Conservation (phyloP, 805 yeast species). For the Kodamaea neixiangensis region DNA sequence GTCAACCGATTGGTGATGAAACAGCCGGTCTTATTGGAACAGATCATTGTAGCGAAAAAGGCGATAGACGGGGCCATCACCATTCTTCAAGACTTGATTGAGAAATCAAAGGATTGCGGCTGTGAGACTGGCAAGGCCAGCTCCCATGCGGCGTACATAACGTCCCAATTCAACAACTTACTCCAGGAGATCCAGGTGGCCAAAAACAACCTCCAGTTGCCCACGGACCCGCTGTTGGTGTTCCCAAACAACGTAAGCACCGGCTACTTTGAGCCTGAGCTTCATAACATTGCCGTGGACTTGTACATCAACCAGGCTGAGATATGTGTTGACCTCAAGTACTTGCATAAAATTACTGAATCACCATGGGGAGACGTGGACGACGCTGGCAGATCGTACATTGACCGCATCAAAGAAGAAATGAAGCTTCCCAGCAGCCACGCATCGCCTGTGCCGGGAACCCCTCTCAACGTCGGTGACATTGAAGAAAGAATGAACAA, state of each 20-base stretch:
- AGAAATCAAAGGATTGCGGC: neutral
- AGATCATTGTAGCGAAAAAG: conserved; percentile 48
- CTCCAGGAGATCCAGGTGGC: conserved; percentile 24
- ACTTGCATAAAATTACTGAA: conserved; percentile 42
- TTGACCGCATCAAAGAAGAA: conserved; percentile 58
- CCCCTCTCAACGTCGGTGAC: conserved; percentile 26
- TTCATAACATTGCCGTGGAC: conserved; percentile 51
- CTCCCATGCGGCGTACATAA: neutral
- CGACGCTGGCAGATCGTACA: conserved; percentile 44
- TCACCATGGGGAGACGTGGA: conserved; percentile 66
- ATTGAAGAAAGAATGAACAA: conserved; percentile 21
- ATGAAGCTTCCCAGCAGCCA: conserved; percentile 39
- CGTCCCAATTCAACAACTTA: conserved; percentile 3
- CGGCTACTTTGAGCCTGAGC: conserved; percentile 48
- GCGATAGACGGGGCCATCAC: conserved; percentile 23
- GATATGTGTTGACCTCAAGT: conserved; percentile 29
- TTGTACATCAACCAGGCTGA: conserved; percentile 63
- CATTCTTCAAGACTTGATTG: conserved; percentile 12
- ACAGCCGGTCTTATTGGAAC: conserved; percentile 41
- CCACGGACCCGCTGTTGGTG: conserved; percentile 54
- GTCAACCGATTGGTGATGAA: conserved; percentile 30
- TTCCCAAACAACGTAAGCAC: conserved; percentile 57
- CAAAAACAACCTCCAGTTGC: conserved; percentile 38
- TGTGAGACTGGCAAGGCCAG: neutral
- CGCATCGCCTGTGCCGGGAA: conserved; percentile 14